Evolutionary conservation across 1,139 yeast genomes (phyloP), one percentile per base, ranked within the genome.

Genomic region (Groenewaldozyma auringiensis): DNA sequence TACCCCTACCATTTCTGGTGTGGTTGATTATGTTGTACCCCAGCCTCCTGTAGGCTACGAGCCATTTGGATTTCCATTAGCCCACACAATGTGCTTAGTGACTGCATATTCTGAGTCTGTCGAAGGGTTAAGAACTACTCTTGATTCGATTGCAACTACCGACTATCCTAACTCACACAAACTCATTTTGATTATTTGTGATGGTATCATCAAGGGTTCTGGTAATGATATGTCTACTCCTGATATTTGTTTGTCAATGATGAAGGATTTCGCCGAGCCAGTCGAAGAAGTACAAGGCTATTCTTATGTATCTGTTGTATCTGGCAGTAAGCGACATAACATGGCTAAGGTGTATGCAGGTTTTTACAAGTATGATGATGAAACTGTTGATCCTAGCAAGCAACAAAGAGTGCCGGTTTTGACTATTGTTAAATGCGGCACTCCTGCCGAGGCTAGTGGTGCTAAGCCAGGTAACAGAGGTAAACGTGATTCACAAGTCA

Each of bases 391-490:
- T 2, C 70, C 71, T 2, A 88, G 83, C 54, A 83, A 83, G 54
- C 96, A 89, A 64, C 96, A 88, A 65, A 76, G 94, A 55, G 88
- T 86, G 31, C 97, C 98, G 1, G 73, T 92, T 59, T 62, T 92
- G 22, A 71, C 83, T 21, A 72, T 92, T 57, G 95, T 87, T 40
- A 92, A 92, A 65, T 87, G 96, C 66, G 98, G 98, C 52, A 84
- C 96, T 0, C 88, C 92, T 3, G 83, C 77, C 33, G 98, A 92
- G 63, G 81, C 79, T 17, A 64, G 62, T 17, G 69, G 81, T 4
- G 74, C 94, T n/a, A 92, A 92, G 61, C 96, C 97, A 11, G 98
- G 98, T 58, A 92, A 92, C 65, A 81, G 98, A 71, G 98, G 98
- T 67, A 92, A 92, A 65, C 85, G 98, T 68, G 98, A 92, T 66